A percentile compares a stretch with the other conserved stretches of the same genome.
Evolutionary conservation across 2,329 filamentous ascomycete genomes (phyloP).

Genomic region (Diaporthe sp.): DNA sequence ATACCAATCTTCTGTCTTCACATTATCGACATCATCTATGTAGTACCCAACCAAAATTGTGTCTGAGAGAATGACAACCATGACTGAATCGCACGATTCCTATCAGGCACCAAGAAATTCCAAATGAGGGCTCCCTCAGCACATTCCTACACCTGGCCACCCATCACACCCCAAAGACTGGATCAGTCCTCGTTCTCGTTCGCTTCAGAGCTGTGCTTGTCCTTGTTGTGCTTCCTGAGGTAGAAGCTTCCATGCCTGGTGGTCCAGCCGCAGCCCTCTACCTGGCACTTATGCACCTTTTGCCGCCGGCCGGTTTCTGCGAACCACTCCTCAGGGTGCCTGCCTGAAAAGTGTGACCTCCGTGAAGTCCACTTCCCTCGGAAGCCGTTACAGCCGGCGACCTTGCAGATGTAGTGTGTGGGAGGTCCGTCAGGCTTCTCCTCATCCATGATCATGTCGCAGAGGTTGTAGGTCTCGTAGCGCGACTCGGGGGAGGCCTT

Average conservation of each 20-base stretch:
- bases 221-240: not conserved
- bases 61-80: no score
- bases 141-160: no score
- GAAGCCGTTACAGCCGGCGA: not conserved
- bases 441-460: not conserved
- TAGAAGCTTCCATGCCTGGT: not conserved
- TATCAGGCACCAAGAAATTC: not conserved
- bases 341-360: not conserved
- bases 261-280: not conserved
- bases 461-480: not conserved
- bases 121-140: no score
- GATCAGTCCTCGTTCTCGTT: not conserved
- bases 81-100: not conserved
- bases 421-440: not conserved
- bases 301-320: not conserved
- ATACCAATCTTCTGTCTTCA: not conserved
- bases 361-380: not conserved
- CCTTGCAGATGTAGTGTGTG: not conserved
- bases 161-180: rapidly evolving
- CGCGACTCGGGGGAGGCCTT: not conserved
- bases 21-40: not conserved
- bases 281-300: not conserved
- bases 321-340: not conserved
- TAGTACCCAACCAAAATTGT: not conserved
- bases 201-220: not conserved